A percentile compares a stretch with the other conserved stretches of the same genome.
phyloP scores from a whole-genome alignment of 257 asterid genomes.

The Solanum acaule region DNA sequence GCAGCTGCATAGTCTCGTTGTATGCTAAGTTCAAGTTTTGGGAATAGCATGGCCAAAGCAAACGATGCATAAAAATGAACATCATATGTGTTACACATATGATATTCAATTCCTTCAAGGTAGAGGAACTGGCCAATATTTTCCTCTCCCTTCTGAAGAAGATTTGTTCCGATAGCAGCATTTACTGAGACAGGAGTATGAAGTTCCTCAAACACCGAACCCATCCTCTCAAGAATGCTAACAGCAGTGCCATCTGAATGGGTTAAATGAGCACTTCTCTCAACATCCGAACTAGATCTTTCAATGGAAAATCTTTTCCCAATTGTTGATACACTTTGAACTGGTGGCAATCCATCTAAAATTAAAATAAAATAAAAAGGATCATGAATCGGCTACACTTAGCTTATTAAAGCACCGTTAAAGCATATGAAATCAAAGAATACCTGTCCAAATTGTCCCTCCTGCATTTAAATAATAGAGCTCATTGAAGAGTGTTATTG shows the following conservation, averaged over 20 bases:
- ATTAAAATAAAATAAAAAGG: background rate
- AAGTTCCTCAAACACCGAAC: conserved; percentile 48
- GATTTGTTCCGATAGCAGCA: conserved; percentile 68
- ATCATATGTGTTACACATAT: conserved; percentile 89
- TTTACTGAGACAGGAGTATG: conserved; percentile 45
- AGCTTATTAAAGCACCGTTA: background rate
- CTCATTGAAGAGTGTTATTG: conserved; percentile 87
- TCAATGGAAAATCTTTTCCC: conserved; percentile 57
- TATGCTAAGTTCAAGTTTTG: conserved; percentile 82
- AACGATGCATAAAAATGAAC: conserved; percentile 93
- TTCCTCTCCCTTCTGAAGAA: conserved; percentile 75
- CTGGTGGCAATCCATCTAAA: conserved; percentile 81
- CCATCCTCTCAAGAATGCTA: conserved; percentile 74
- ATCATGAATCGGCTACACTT: background rate
- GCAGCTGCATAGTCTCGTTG: conserved; percentile 96
- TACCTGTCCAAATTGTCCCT: conserved; percentile 97
- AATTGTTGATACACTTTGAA: conserved; percentile 46
- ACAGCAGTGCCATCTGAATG: conserved; percentile 53
- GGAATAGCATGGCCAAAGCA: conserved; percentile 67
- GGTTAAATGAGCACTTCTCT: conserved; percentile 3
- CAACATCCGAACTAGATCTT: conserved; percentile 22
- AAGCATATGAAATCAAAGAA: background rate
- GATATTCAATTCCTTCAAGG: conserved; percentile 93
- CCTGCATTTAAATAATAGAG: conserved; percentile 90
- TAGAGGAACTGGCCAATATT: conserved; percentile 90